A percentile compares a stretch with the other conserved stretches of the same genome.
Conservation (phyloP, 2,329 filamentous ascomycete species). For the Huntiella decipiens region DNA sequence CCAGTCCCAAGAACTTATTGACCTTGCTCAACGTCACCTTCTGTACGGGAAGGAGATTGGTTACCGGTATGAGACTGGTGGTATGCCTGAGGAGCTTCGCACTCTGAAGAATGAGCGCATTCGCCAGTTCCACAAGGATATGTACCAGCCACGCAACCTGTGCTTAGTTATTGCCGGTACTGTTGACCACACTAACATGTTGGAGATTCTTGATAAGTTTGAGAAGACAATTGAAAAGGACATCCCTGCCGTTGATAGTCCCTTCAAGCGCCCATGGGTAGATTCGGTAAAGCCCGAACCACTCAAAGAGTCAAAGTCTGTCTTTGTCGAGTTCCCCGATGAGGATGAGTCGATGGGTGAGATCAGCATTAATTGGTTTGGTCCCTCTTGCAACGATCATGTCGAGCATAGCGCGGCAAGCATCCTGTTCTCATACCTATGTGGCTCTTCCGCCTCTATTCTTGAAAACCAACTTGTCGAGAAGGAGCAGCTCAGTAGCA, state of each 20-base stretch:
- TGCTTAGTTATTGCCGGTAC: conserved; percentile 86
- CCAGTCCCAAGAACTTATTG: conserved; percentile 67
- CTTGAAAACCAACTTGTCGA: conserved; percentile 87
- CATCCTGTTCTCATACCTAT: conserved; percentile 68
- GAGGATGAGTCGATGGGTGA: conserved; percentile 91
- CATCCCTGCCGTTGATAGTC: conserved; percentile 53
- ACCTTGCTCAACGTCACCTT: conserved; percentile 57
- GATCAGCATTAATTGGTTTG: conserved; percentile 69
- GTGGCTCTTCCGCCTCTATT: conserved; percentile 80
- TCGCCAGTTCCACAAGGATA: conserved; percentile 80
- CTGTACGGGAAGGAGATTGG: conserved; percentile 79
- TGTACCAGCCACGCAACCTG: conserved; percentile 96
- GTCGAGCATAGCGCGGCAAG: conserved; percentile 54
- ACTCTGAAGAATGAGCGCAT: conserved; percentile 77
- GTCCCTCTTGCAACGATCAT: conserved; percentile 58
- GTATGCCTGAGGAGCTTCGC: conserved; percentile 81
- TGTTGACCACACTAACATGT: conserved; percentile 61
- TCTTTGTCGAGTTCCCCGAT: conserved; percentile 81
- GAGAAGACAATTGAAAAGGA: conserved; percentile 71
- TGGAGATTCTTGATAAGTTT: conserved; percentile 69
- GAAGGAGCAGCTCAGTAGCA: conserved; percentile 77
- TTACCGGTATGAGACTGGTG: conserved; percentile 95
- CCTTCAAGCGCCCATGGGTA: conserved; percentile 74
- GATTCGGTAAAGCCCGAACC: conserved; percentile 64
- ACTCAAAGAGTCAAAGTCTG: conserved; percentile 51